Base-by-base conservation (phyloP, 2,329 filamentous ascomycete genomes). In the Diatrype stigma region DNA sequence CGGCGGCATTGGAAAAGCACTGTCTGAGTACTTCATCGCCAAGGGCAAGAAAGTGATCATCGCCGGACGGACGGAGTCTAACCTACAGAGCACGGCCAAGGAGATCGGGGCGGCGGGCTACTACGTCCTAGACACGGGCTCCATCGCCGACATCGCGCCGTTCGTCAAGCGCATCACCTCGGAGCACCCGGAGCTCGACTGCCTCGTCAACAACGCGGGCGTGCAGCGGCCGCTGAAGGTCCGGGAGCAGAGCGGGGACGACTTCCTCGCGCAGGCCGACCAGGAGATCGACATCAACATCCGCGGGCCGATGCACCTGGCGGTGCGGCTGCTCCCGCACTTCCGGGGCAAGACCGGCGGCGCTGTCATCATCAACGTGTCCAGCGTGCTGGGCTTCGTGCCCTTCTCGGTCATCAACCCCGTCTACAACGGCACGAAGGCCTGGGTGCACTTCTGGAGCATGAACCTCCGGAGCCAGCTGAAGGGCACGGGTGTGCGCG, bases 281-380 rank as follows among this genome's bases (percentile, higher is more conserved):
- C 67, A 80, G 35, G 80, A 84, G 54, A 77, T 84, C 47, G 67
- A 80, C 57, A 82, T 80, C 63, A 82, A 84, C 54, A 74, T 84
- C 55, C 70, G 76, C 0, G 79, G 80, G 0, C 79, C 80, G 0
- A 76, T 84, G 77, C 80, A 83, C 56, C 69, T 84, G 2, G 66
- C 73, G 0, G 55, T 82, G 0, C 58, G 63, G 2, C 63, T 83
- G 0, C 64, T 84, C 2, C 67, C 71, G 2, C 79, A 83, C 49
- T 70, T 84, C 49, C 26, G 26, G 46, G 59, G 59, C 7, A 71
- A 72, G 48, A 63, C 67, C 19, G 56, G 63, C 1, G 69, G 26
- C 26, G 10, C 73, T 0, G 52, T 75, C 1, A 73, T 83, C 46
- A 71, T 82, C 60, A 83, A 83, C 54, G 73, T 83, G 1, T 77